A percentile compares a stretch with the other conserved stretches of the same genome.
phyloP scores from a whole-genome alignment of 768 basidiomycete genomes.

The Boletus subcaerulescens region DNA sequence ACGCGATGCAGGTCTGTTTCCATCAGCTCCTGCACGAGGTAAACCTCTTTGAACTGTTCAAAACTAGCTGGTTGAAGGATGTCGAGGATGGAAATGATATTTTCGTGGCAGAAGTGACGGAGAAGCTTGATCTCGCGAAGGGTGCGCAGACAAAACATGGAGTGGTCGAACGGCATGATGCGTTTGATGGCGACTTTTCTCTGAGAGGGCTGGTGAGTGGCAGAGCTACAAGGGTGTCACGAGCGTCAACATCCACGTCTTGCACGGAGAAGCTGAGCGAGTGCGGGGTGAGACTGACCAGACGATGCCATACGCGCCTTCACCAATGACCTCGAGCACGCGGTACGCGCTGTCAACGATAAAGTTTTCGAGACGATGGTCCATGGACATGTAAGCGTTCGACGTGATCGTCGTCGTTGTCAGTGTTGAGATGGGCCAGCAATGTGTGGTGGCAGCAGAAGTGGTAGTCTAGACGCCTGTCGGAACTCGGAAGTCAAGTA shows the following conservation, averaged over 20 bases:
- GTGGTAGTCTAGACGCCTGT: background rate
- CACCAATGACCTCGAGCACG: conserved; percentile 83
- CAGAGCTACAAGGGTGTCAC: conserved; percentile 45
- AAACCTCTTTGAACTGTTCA: conserved; percentile 83
- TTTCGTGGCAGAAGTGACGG: conserved; percentile 79
- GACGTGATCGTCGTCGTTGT: conserved; percentile 8
- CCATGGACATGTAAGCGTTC: conserved; percentile 19
- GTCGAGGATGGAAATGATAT: conserved; percentile 95
- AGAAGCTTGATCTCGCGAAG: conserved; percentile 91
- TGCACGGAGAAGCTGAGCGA: background rate
- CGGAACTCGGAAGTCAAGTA: conserved; percentile 22
- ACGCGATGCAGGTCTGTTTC: conserved; percentile 97
- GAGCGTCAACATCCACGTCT: background rate
- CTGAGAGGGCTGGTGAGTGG: conserved; percentile 71
- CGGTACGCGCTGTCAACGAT: conserved; percentile 58
- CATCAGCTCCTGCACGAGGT: conserved; percentile 70
- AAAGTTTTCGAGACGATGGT: conserved; percentile 42
- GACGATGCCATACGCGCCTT: conserved; percentile 94
- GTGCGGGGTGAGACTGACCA: conserved; percentile 36
- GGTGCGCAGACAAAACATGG: conserved; percentile 85
- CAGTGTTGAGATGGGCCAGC: background rate
- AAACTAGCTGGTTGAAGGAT: conserved; percentile 79
- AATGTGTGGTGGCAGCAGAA: background rate
- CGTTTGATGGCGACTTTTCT: conserved; percentile 94
- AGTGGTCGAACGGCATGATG: conserved; percentile 92